Evolutionary conservation across 2,329 filamentous ascomycete genomes (phyloP), one percentile per base, ranked within the genome.

Genomic region (Ophiostoma himal-ulmi): DNA sequence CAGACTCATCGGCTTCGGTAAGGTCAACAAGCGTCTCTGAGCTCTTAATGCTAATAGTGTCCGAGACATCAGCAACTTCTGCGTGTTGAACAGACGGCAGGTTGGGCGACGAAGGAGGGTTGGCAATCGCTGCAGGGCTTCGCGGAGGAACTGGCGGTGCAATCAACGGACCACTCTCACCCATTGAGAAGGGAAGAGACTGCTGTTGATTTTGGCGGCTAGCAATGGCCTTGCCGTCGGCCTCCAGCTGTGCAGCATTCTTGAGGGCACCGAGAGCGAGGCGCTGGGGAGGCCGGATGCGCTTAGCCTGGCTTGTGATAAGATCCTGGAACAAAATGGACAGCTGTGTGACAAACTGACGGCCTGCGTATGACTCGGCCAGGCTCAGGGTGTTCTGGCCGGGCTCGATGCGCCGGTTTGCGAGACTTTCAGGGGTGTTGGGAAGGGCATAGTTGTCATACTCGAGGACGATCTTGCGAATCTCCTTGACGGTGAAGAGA

Each of bases 401-500:
- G 83, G 80, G 62, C 80, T 81, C 75, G 82, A 82, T 71, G 44
- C 72, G 72, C 80, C 84, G 77, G 81, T 83, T 81, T 68, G 83
- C 82, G 60, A 95, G 82, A 36, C 82, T 85, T 71, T 88, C 85
- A 60, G 89, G 87, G 10, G 85, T 86, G 5, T 91, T 79, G 3
- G 90, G 86, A 76, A 95, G 86, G 74, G 89, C 87, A 75, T 90
- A 86, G 5, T 88, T 79, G 36, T 94, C 88, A 74, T 92, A 92
- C 68, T 92, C 83, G 71, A 96, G 83, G 3, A 97, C 89, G 74
- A 97, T 86, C 5, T 95, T 86, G 68, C 94, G 88, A 39, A 98
- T 83, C 1, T 92, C 89, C 72, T 89, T 90, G 70, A 98, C 87
- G 0, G 94, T 96, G 78, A 96, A 97, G 74, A 97, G 91, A 77